A percentile compares a stretch with the other conserved stretches of the same genome.
These are phyloP conservation scores for Sesbania bispinosa DNA, from an alignment of 306 rosid genomes.

Conservation along the genomic window DNA sequence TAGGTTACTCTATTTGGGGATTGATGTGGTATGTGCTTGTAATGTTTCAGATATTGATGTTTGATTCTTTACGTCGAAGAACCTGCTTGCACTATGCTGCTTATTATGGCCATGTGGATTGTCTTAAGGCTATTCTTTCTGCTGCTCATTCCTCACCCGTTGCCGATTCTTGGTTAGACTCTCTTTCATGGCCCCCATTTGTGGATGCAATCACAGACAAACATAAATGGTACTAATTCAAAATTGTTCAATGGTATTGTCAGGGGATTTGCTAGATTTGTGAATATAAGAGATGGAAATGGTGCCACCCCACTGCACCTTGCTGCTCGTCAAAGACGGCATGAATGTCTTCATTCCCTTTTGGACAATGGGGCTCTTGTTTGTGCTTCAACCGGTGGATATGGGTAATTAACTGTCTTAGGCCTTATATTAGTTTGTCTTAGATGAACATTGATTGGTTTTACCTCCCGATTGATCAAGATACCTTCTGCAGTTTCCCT, in stretches of 20 bases:
- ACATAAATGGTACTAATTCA: not conserved
- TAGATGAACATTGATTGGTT: constrained; percentile 8
- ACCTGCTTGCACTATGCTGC: constrained; percentile 93
- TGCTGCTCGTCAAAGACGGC: constrained; percentile 66
- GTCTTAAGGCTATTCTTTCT: constrained; percentile 67
- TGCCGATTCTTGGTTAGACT: constrained; percentile 70
- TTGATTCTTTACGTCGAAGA: constrained; percentile 69
- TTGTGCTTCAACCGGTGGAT: constrained; percentile 75
- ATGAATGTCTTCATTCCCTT: constrained; percentile 64
- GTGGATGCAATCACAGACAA: not conserved
- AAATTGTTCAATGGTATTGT: constrained; percentile 17
- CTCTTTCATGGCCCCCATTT: not conserved
- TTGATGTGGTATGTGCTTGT: constrained; percentile 13
- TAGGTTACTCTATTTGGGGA: not conserved
- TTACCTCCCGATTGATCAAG: constrained; percentile 33
- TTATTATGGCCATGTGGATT: constrained; percentile 69
- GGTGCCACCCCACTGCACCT: constrained; percentile 89
- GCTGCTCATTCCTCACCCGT: constrained; percentile 76
- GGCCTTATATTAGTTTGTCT: not conserved
- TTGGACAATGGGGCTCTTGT: constrained; percentile 85
- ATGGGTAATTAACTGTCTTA: constrained; percentile 46
- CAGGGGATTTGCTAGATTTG: constrained; percentile 92
- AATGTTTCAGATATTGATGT: constrained; percentile 67
- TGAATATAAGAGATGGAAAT: constrained; percentile 81
- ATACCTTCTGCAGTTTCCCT: constrained; percentile 57